These are phyloP conservation scores for Tetradesmus obliquus DNA, from an alignment of 139 green algal genomes.

Conservation along the genomic window DNA sequence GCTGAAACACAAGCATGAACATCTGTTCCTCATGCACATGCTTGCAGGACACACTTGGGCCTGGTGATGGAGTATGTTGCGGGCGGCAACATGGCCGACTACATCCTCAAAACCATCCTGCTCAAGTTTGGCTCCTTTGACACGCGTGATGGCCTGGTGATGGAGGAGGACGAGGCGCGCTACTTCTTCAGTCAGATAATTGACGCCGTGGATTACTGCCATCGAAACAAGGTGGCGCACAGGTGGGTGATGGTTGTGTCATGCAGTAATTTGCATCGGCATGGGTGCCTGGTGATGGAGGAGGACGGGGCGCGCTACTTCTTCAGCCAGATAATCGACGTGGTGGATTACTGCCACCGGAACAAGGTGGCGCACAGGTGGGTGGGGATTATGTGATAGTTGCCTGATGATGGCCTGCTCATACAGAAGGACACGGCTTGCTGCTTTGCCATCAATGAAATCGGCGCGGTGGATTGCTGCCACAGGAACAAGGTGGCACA, in stretches of 20 bases:
- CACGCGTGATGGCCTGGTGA: constrained; percentile 66
- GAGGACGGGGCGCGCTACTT: constrained; percentile 88
- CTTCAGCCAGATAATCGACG: constrained; percentile 76
- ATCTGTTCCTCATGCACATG: too few relatives aligned
- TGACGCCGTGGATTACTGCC: constrained; percentile 91
- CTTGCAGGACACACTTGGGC: constrained; percentile 68
- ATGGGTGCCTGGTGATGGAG: constrained; percentile 59
- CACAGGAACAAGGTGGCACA: constrained; percentile 87
- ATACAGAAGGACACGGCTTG: constrained; percentile 78
- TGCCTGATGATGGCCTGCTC: constrained; percentile 55
- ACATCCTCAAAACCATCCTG: constrained; percentile 68
- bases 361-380: constrained; percentile 84
- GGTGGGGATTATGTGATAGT: not conserved
- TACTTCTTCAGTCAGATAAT: constrained; percentile 87
- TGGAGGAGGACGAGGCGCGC: constrained; percentile 79
- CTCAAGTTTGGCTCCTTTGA: constrained; percentile 54
- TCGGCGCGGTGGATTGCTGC: constrained; percentile 89
- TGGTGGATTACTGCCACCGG: constrained; percentile 91
- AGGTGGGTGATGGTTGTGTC: constrained; percentile 42
- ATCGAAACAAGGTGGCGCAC: constrained; percentile 87
- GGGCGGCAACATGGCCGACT: constrained; percentile 80
- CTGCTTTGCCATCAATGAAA: constrained; percentile 85
- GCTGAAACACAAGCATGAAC: too few relatives aligned
- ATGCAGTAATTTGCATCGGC: not conserved
- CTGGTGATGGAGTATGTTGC: constrained; percentile 86